Evolutionary conservation across 176 grass and related monocot genomes (phyloP), one percentile per base, ranked within the genome.

Genomic region (Musa troglodytarum): DNA sequence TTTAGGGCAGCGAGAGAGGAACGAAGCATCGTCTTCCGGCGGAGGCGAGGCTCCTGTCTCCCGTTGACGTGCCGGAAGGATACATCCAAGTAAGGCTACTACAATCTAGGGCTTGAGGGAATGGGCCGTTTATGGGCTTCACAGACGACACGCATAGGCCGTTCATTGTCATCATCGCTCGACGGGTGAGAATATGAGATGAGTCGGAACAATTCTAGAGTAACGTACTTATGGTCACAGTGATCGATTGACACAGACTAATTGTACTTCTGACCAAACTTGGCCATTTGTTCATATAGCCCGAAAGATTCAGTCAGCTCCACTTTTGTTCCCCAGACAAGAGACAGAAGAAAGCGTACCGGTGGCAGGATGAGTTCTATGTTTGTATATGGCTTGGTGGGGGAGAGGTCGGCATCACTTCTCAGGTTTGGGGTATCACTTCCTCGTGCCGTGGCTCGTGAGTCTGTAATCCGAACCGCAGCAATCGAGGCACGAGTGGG

Each of bases 1-100:
- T 65, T 65, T 14, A 65, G 11, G 22, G 26, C 1, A 61, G 34
- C 29, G 76, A 65, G 78, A 13, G 11, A 26, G 9, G 50, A 58
- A 61, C 71, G 74, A 59, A 72, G 54, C 77, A 88, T 83, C 81
- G 80, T 71, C 17, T 43, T 6, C 17, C 78, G 19, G 1, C 15
- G 50, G 71, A 1, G 53, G 21, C 19, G 10, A 6, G 34, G 7
- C 11, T 49, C 57, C 29, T 34, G 16, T 20, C 19, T 9, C 16
- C 57, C 6, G 17, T 43, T 4, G 34, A 43, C 34, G 34, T 6
- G 34, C 34, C 34, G 34, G 34, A 43, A 43, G 34, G 4, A 43
- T 43, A 6, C 34, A 43, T 43, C 34, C 34, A 43, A 43, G 3
- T 29, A 0, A 29, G 29, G 0, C 1, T 29, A 2, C 3, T 43